Evolutionary conservation across 2,329 filamentous ascomycete species (phyloP).

Genomic region (Byssothecium circinans): DNA sequence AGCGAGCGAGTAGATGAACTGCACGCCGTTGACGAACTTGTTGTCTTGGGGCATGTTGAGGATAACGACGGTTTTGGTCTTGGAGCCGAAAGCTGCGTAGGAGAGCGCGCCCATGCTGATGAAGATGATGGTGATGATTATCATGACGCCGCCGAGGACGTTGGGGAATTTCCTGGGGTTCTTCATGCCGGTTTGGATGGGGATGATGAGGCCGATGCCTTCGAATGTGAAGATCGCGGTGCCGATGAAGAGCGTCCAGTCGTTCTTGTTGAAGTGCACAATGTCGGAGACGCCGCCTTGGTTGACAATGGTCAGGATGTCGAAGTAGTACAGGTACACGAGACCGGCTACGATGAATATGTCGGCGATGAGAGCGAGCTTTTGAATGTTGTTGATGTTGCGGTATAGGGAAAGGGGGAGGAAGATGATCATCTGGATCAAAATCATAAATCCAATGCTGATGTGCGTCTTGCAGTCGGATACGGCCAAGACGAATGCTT

Average conservation of each 20-base stretch:
- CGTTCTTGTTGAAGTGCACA: constrained; percentile 81
- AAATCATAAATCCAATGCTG: constrained; percentile 83
- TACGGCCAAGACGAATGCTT: constrained; percentile 91
- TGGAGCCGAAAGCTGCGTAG: constrained; percentile 92
- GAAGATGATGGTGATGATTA: constrained; percentile 91
- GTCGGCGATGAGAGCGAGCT: constrained; percentile 91
- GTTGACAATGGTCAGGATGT: constrained; percentile 76
- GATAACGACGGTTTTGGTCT: constrained; percentile 94
- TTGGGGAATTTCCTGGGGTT: constrained; percentile 85
- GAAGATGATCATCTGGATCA: constrained; percentile 96
- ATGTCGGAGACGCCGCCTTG: constrained; percentile 81
- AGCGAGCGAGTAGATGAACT: constrained; percentile 97
- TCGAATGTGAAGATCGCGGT: constrained; percentile 99
- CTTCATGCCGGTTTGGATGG: constrained; percentile 97
- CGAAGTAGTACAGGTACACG: constrained; percentile 94
- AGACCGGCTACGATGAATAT: constrained; percentile 91
- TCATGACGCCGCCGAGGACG: constrained; percentile 88
- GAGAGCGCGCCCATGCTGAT: constrained; percentile 88
- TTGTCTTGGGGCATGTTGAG: constrained; percentile 95
- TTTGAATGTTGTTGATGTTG: constrained; percentile 96
- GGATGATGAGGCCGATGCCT: constrained; percentile 95
- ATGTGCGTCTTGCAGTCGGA: constrained; percentile 84
- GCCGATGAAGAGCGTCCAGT: constrained; percentile 97
- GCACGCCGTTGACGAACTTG: constrained; percentile 92
- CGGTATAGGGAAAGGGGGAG: constrained; percentile 89